These are phyloP conservation scores for Colletotrichum somersetense DNA, from an alignment of 2,329 filamentous ascomycete genomes.

Conservation along the genomic window DNA sequence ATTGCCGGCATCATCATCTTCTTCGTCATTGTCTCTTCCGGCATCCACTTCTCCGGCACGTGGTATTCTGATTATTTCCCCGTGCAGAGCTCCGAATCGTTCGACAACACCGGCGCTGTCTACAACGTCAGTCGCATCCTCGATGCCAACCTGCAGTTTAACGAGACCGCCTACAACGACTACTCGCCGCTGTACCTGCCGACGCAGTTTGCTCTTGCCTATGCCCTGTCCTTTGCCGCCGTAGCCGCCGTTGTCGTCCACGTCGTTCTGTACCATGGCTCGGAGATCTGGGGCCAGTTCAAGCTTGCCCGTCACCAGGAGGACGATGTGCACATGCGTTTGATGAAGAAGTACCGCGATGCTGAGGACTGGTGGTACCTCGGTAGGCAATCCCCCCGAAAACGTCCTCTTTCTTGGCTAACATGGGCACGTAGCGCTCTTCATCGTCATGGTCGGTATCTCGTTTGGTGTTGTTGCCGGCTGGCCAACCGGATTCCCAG, in stretches of 20 bases:
- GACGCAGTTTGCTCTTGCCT: conserved; percentile 70
- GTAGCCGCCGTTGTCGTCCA: conserved; percentile 72
- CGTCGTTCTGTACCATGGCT: conserved; percentile 67
- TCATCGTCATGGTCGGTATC: conserved; percentile 65
- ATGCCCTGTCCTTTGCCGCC: conserved; percentile 77
- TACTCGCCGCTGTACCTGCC: conserved; percentile 77
- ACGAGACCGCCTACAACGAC: conserved; percentile 69
- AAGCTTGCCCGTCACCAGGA: conserved; percentile 67
- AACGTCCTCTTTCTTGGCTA: conserved; percentile 14
- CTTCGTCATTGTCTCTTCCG: conserved; percentile 68
- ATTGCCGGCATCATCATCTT: conserved; percentile 65
- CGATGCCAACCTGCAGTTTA: conserved; percentile 66
- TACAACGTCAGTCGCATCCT: conserved; percentile 75
- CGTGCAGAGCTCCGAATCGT: conserved; percentile 70
- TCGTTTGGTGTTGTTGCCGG: conserved; percentile 67
- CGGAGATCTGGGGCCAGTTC: conserved; percentile 67
- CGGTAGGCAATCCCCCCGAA: conserved; percentile 54
- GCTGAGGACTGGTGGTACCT: conserved; percentile 72
- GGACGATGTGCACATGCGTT: conserved; percentile 70
- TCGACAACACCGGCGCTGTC: conserved; percentile 71
- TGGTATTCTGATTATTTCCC: conserved; percentile 73
- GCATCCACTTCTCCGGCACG: conserved; percentile 68
- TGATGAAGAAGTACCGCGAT: conserved; percentile 73
- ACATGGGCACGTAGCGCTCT: conserved; percentile 52
- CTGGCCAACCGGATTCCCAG: conserved; percentile 70